Conservation (phyloP, 345 rosid genomes). For the Citrus mangshanensis region DNA sequence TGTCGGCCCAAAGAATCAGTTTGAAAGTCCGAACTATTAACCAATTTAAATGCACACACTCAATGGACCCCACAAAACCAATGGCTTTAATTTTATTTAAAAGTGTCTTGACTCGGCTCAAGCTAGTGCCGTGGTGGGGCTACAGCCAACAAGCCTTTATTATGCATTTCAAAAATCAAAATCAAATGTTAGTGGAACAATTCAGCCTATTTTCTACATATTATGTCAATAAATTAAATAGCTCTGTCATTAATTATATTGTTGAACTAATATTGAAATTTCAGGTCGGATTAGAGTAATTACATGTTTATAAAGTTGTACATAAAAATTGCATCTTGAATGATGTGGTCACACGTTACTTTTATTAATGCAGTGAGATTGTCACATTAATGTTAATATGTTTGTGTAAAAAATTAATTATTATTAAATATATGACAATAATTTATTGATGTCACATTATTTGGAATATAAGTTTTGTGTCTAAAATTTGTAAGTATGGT, state of each 20-base stretch:
- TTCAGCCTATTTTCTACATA: neutral
- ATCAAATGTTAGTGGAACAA: neutral
- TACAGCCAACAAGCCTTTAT: neutral
- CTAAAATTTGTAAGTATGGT: no score
- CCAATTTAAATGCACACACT: neutral
- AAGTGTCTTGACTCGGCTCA: neutral
- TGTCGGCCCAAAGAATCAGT: constrained; percentile 3
- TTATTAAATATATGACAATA: no score
- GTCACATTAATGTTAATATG: no score
- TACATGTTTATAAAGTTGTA: no score
- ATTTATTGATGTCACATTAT: no score
- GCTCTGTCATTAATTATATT: neutral
- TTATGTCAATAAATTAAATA: neutral
- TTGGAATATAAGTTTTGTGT: no score
- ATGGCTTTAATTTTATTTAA: neutral
- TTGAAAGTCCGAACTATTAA: neutral
- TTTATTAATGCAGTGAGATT: no score
- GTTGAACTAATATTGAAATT: neutral
- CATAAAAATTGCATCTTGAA: no score
- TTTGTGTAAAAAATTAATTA: no score
- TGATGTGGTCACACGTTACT: no score
- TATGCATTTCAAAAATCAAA: neutral
- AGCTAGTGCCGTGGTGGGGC: neutral
- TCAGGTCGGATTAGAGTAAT: no score
- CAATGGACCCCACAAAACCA: neutral